Conservation (phyloP, 2,329 filamentous ascomycete species). For the Xylariaceae sp. region DNA sequence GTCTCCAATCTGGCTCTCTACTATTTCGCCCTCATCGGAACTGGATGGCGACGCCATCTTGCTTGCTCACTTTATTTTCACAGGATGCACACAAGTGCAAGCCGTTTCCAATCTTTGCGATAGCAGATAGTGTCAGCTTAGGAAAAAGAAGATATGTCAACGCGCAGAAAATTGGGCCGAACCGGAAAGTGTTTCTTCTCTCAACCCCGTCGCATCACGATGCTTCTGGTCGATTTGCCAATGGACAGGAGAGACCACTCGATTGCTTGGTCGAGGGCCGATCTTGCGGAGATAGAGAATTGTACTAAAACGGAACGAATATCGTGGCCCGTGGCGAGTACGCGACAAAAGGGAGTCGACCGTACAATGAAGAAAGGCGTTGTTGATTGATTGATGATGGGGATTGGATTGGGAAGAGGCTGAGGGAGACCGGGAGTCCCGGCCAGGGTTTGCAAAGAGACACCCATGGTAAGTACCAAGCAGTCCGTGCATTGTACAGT, state of each 20-base stretch:
- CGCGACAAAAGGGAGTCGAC: neutral
- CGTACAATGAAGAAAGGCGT: neutral
- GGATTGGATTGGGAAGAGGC: neutral
- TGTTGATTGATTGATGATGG: neutral
- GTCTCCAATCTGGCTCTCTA: conserved; percentile 61
- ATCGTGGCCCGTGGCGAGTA: neutral
- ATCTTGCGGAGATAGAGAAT: neutral
- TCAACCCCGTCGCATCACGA: conserved; percentile 27
- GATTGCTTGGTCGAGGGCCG: neutral
- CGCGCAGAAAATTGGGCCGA: conserved; percentile 34
- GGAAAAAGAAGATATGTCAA: conserved; percentile 22
- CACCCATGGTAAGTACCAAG: neutral
- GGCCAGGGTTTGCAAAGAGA: neutral
- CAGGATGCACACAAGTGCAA: conserved; percentile 21
- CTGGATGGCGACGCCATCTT: conserved; percentile 44
- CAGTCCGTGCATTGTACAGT: neutral
- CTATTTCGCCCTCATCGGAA: conserved; percentile 83
- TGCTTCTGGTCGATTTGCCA: conserved; percentile 12
- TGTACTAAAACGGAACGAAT: neutral
- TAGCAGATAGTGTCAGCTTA: conserved; percentile 28
- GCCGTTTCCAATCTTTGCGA: conserved; percentile 26
- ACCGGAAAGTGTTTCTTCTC: conserved; percentile 31
- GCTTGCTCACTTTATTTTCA: conserved; percentile 30
- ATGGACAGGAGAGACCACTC: neutral
- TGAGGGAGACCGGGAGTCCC: neutral